Conservation (phyloP, 495 filamentous ascomycete genomes). For the Penicillium canescens region DNA sequence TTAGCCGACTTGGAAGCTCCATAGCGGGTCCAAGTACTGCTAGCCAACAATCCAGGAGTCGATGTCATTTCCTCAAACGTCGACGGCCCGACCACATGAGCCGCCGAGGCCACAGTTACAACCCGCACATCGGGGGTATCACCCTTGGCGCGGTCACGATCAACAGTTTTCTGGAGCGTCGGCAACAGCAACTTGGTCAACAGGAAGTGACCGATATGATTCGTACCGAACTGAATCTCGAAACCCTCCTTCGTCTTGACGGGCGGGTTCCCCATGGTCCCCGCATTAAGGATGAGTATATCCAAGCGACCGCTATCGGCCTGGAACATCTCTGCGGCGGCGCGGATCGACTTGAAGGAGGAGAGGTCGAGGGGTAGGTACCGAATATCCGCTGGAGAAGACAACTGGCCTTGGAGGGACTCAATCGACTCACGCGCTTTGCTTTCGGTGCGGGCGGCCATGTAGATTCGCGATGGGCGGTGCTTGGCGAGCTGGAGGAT, state of each 20-base stretch:
- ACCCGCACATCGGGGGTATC: constrained; percentile 25
- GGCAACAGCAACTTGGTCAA: constrained; percentile 66
- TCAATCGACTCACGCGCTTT: constrained; percentile 54
- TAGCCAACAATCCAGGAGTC: constrained; percentile 34
- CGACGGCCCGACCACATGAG: constrained; percentile 52
- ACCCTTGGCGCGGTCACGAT: constrained; percentile 23
- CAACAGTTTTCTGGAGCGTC: constrained; percentile 49
- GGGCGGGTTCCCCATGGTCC: constrained; percentile 59
- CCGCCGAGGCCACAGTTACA: constrained; percentile 25
- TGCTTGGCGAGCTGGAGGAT: constrained; percentile 62
- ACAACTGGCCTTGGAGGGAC: constrained; percentile 45
- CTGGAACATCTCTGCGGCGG: constrained; percentile 48
- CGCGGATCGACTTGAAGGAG: constrained; percentile 52
- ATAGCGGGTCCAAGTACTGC: constrained; percentile 53
- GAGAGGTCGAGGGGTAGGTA: constrained; percentile 52
- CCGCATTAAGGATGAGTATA: constrained; percentile 54
- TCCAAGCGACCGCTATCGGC: constrained; percentile 54
- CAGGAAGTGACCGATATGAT: constrained; percentile 54
- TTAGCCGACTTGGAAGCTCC: constrained; percentile 70
- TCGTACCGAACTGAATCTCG: constrained; percentile 67
- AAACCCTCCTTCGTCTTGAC: constrained; percentile 75
- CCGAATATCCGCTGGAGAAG: constrained; percentile 45
- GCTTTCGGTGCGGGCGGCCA: constrained; percentile 56
- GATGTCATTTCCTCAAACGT: constrained; percentile 49
- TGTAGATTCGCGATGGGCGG: constrained; percentile 59